Evolutionary conservation across 2,329 filamentous ascomycete genomes (phyloP).

Genomic region (Pseudogymnoascus sp.): DNA sequence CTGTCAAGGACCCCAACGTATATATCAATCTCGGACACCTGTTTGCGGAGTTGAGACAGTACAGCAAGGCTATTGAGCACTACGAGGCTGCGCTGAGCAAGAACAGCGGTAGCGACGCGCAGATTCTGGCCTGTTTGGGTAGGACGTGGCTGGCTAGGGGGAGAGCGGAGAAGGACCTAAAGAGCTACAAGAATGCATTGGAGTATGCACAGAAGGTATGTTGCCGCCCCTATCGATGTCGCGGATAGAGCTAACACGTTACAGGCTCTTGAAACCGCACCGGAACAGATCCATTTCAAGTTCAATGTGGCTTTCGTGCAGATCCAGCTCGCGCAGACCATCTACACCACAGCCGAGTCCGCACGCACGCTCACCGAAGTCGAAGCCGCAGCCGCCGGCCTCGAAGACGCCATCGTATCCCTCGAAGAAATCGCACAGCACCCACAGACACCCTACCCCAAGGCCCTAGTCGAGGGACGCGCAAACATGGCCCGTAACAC

Average conservation of each 20-base stretch:
- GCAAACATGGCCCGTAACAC: conserved; percentile 97
- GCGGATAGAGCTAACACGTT: conserved; percentile 17
- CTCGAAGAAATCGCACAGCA: conserved; percentile 58
- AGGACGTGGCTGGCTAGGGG: conserved; percentile 64
- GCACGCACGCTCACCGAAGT: conserved; percentile 76
- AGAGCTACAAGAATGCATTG: conserved; percentile 58
- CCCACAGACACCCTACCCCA: conserved; percentile 75
- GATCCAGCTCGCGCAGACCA: conserved; percentile 80
- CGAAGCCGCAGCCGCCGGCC: conserved; percentile 68
- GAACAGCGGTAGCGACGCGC: conserved; percentile 55
- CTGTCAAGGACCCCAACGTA: conserved; percentile 79
- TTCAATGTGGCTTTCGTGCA: conserved; percentile 99
- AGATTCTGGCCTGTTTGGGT: conserved; percentile 64
- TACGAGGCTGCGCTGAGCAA: conserved; percentile 73
- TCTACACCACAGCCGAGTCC: conserved; percentile 68
- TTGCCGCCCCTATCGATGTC: background rate
- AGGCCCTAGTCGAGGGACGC: conserved; percentile 84
- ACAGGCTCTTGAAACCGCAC: conserved; percentile 68
- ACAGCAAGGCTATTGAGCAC: conserved; percentile 83
- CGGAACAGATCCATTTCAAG: conserved; percentile 83
- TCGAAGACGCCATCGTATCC: conserved; percentile 77
- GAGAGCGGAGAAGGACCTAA: conserved; percentile 56
- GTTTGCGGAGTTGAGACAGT: conserved; percentile 85
- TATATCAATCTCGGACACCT: conserved; percentile 92
- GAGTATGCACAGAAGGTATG: conserved; percentile 59